phyloP scores from a whole-genome alignment of 352 stramenopile species.

The Phytopythium mirpurense region DNA sequence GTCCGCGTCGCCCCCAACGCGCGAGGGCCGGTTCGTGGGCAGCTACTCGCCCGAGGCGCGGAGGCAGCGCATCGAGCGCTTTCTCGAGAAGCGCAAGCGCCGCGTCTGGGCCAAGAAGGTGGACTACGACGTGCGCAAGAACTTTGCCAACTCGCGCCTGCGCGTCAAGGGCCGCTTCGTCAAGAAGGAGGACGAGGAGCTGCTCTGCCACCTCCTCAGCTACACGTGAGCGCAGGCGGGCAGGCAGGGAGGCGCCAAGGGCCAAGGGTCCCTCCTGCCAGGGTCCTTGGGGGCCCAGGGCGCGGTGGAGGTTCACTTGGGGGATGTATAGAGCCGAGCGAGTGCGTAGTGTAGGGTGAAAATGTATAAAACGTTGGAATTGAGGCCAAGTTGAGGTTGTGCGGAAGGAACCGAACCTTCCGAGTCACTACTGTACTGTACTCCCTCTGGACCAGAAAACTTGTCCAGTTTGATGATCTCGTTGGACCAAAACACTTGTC shows the following conservation, averaged over 20 bases:
- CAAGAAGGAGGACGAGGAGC: slow-evolving; percentile 97
- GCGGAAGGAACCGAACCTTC: too few species aligned
- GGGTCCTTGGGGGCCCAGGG: too few species aligned
- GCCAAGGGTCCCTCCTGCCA: too few species aligned
- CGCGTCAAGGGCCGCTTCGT: slow-evolving; percentile 98
- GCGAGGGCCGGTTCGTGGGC: slow-evolving; percentile 70
- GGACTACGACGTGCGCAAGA: slow-evolving; percentile 98
- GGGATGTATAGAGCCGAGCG: neutral
- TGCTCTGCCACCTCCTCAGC: slow-evolving; percentile 81
- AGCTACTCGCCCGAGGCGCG: slow-evolving; percentile 87
- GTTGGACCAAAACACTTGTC: too few species aligned
- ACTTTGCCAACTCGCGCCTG: slow-evolving; percentile 97
- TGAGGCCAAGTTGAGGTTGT: neutral
- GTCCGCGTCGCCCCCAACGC: slow-evolving; percentile 12
- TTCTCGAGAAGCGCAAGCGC: slow-evolving; percentile 90
- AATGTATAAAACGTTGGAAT: neutral
- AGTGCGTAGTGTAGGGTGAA: neutral
- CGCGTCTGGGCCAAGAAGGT: slow-evolving; percentile 97
- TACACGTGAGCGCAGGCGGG: slow-evolving; percentile 41
- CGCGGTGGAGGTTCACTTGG: too few species aligned
- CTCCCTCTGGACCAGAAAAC: too few species aligned
- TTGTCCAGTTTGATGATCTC: too few species aligned
- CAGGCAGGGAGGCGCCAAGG: too few species aligned
- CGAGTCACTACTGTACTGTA: too few species aligned
- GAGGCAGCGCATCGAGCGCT: slow-evolving; percentile 82